These are phyloP conservation scores for Bretschneidera sinensis DNA, from an alignment of 345 rosid genomes.

Conservation along the genomic window DNA sequence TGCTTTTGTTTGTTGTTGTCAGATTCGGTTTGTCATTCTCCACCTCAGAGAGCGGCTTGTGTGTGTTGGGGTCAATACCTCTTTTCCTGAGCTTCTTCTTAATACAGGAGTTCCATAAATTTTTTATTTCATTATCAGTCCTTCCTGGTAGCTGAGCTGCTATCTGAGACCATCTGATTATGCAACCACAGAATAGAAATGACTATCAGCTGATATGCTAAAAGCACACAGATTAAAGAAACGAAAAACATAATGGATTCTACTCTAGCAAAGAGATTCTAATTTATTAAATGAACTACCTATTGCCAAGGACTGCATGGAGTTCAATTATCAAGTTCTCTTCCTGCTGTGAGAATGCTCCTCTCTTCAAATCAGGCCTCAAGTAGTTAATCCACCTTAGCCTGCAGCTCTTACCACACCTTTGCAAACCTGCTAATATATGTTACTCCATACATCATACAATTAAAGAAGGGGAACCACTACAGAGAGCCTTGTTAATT, in stretches of 20 bases:
- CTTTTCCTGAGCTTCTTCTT: slow-evolving; percentile 59
- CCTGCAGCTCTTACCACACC: slow-evolving; percentile 85
- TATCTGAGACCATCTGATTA: slow-evolving; percentile 66
- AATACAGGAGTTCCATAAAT: slow-evolving; percentile 61
- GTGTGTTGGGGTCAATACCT: slow-evolving; percentile 65
- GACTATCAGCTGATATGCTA: no score
- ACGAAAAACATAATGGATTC: no score
- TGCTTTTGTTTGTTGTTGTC: slow-evolving; percentile 14
- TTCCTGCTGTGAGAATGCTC: slow-evolving; percentile 74
- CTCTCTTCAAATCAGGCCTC: slow-evolving; percentile 89
- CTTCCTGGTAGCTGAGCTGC: slow-evolving; percentile 58
- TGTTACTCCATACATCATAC: background rate
- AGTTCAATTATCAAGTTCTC: slow-evolving; percentile 75
- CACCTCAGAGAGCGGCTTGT: slow-evolving; percentile 47
- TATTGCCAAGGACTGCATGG: slow-evolving; percentile 68
- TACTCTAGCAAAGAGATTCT: no score
- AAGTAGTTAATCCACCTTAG: slow-evolving; percentile 81
- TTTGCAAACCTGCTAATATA: slow-evolving; percentile 48
- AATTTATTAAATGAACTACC: slow-evolving; percentile 25
- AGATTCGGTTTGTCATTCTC: slow-evolving; percentile 36
- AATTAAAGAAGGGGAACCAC: no score
- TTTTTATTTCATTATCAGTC: slow-evolving; percentile 65
- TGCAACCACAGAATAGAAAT: slow-evolving; percentile 9
- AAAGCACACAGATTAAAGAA: no score
- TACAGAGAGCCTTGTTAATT: background rate